These are phyloP conservation scores for Cryptosporidium felis DNA, from an alignment of 169 alveolate genomes.

Conservation along the genomic window DNA sequence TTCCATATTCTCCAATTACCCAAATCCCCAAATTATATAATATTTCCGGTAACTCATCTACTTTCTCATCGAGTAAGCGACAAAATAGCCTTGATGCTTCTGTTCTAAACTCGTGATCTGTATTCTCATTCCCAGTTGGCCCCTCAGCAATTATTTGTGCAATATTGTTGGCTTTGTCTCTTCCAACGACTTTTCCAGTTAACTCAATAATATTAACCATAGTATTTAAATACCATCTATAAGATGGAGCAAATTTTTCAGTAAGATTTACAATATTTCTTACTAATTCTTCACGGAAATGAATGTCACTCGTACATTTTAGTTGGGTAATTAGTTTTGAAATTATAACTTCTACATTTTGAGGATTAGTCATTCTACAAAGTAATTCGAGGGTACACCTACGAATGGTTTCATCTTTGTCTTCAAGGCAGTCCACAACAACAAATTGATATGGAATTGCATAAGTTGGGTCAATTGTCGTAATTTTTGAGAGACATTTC, in stretches of 20 bases:
- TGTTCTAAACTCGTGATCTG: constrained; percentile 39
- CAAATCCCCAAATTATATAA: constrained; percentile 51
- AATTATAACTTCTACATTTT: constrained; percentile 90
- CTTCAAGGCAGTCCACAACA: constrained; percentile 95
- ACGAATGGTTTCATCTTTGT: constrained; percentile 93
- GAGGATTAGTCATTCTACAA: constrained; percentile 92
- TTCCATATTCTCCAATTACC: constrained; percentile 67
- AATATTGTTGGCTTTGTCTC: constrained; percentile 82
- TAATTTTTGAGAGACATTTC: constrained; percentile 87
- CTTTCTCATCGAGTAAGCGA: neutral
- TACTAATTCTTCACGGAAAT: constrained; percentile 86
- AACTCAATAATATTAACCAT: constrained; percentile 86
- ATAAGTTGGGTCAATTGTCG: constrained; percentile 88
- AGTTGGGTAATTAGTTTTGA: constrained; percentile 87
- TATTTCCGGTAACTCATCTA: constrained; percentile 35
- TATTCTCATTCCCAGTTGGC: constrained; percentile 60
- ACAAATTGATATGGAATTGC: constrained; percentile 92
- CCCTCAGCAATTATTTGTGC: constrained; percentile 83
- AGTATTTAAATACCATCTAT: constrained; percentile 86
- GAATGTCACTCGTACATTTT: constrained; percentile 84
- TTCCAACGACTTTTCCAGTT: constrained; percentile 86
- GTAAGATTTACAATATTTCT: constrained; percentile 83
- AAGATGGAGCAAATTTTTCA: constrained; percentile 89
- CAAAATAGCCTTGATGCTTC: constrained; percentile 26
- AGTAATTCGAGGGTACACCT: constrained; percentile 91